Base-by-base conservation (phyloP, 2,329 filamentous ascomycete genomes). In the Ophiocordyceps australis region DNA sequence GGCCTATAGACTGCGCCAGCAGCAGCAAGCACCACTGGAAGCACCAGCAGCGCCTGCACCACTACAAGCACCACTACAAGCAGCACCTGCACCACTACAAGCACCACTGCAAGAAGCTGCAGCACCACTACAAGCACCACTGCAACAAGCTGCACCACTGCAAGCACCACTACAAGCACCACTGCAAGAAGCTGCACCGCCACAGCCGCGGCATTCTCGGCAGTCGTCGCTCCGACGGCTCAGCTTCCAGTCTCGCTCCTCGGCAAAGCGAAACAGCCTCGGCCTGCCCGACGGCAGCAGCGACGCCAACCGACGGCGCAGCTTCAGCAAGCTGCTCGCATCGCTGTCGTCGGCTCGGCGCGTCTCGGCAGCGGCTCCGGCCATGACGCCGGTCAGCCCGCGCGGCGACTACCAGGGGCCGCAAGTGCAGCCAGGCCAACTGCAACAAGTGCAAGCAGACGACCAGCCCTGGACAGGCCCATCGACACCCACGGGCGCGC, bases 1-100 rank as follows among this genome's bases (percentile, higher is more conserved):
- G 11, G 53, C 41, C 42, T 27, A 23, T 43, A 18, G 31, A 21
- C 5, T 16, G 15, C n/a, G 12, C n/a, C 16, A 17, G 10, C 2
- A 12, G n/a, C 20, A 13, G 7, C 17, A 10, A n/a, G n/a, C n/a
- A n/a, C n/a, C n/a, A n/a, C n/a, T n/a, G n/a, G n/a, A n/a, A n/a
- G n/a, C n/a, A n/a, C n/a, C n/a, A n/a, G n/a, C n/a, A n/a, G n/a
- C n/a, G n/a, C n/a, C n/a, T n/a, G n/a, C n/a, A n/a, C n/a, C n/a
- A n/a, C n/a, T n/a, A n/a, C n/a, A n/a, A n/a, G n/a, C n/a, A n/a
- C n/a, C n/a, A n/a, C n/a, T n/a, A n/a, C n/a, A n/a, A n/a, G n/a
- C n/a, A n/a, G n/a, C n/a, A n/a, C n/a, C n/a, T n/a, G n/a, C n/a
- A n/a, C n/a, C n/a, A n/a, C n/a, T n/a, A n/a, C n/a, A n/a, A n/a